Conservation (phyloP, 139 green algal species). For the Chlorella sp. region DNA sequence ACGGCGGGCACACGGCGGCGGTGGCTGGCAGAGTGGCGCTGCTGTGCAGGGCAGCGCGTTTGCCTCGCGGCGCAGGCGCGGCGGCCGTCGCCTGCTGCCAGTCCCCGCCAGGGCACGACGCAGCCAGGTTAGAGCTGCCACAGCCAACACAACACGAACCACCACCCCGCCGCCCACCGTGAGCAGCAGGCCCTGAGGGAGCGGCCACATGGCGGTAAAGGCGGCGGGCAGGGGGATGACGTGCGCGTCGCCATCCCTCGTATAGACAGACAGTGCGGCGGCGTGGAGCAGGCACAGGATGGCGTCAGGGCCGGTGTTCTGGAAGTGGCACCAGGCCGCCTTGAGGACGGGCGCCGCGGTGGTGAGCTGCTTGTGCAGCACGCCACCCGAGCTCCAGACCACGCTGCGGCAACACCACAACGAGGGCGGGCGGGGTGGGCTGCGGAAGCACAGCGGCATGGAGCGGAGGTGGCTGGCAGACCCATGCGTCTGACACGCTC, state of each 20-base stretch:
- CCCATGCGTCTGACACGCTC: background rate
- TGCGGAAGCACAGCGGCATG: background rate
- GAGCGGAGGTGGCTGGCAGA: background rate
- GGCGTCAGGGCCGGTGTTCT: conserved; percentile 25
- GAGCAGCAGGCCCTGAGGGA: conserved; percentile 59
- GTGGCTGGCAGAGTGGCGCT: background rate
- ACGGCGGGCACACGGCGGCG: background rate
- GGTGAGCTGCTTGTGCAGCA: conserved; percentile 22
- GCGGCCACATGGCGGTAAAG: conserved; percentile 45
- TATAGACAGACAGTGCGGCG: conserved; percentile 41
- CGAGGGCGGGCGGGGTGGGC: background rate
- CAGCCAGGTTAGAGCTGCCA: too few relatives aligned
- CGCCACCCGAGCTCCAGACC: conserved; percentile 5
- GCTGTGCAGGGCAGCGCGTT: background rate
- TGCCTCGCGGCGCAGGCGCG: too few relatives aligned
- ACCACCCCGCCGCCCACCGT: conserved; percentile 31
- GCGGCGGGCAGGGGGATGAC: conserved; percentile 47
- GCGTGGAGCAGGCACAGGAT: conserved; percentile 68
- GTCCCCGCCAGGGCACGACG: too few relatives aligned
- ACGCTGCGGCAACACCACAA: conserved; percentile 6
- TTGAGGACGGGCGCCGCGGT: background rate
- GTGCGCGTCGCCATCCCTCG: conserved; percentile 43
- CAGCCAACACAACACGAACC: too few relatives aligned
- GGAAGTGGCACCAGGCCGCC: conserved; percentile 45
- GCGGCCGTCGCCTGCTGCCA: too few relatives aligned